Evolutionary conservation across 257 asterid genomes (phyloP), one percentile per base, ranked within the genome.

Genomic region (Jaltomata sinuosa): DNA sequence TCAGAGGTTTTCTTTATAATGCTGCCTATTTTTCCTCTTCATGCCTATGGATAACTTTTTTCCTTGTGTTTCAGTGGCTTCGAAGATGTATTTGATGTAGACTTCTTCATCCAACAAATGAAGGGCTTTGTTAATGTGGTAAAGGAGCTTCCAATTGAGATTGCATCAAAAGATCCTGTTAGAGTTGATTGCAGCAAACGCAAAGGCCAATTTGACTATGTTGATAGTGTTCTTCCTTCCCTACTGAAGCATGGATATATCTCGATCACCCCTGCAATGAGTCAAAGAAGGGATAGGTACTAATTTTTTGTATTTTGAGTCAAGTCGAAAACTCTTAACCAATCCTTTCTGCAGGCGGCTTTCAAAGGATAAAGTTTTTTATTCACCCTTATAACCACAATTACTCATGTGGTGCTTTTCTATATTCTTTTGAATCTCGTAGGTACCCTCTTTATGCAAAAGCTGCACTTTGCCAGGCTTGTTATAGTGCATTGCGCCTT

Each of bases 261-360:
- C 79, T 93, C 99, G 68, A 86, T 95, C 84, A 94, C 99, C 36
- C 98, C 99, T 36, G 97, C 96, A 42, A 93, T 95, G 99, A 95
- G 99, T 88, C 99, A 97, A 88, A 90, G 99, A 86, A 92, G 98
- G 88, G 99, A 97, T 86, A 92, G 99, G 99, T 97, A 89, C 79
- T 31, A 49, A 49, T 9, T 18, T 18, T 29, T 77, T 77, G 42
- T 76, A 18, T 16, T 27, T 29, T 16, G 57, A 74, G 7, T 74
- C 25, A 25, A 14, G 61, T 10, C 3, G 2, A 74, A 18, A 25
- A 15, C 59, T 76, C 14, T 4, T 2, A 49, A 49, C 59, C 64
- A 27, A 18, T 77, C 45, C 29, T 29, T 49, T 49, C 29, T 77
- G 38, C 64, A 18, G 18, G 16, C 6, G 2, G 27, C 45, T 77